These are phyloP conservation scores for Trichophyton benhamiae DNA, from an alignment of 2,329 filamentous ascomycete genomes.

Conservation along the genomic window DNA sequence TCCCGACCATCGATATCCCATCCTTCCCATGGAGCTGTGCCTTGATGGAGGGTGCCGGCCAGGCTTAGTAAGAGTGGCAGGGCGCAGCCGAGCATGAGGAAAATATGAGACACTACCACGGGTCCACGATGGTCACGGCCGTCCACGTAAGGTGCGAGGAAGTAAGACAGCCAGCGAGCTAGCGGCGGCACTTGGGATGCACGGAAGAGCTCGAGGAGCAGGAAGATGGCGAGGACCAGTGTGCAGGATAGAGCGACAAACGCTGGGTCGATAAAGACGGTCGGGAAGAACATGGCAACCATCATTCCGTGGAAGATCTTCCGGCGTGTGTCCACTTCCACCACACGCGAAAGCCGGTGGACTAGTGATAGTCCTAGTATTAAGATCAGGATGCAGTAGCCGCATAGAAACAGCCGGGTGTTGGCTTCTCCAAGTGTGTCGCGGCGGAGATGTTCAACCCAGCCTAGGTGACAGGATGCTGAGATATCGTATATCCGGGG, in stretches of 20 bases:
- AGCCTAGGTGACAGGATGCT: conserved; percentile 40
- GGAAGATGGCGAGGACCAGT: conserved; percentile 68
- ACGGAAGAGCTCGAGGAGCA: conserved; percentile 77
- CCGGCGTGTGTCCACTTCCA: conserved; percentile 86
- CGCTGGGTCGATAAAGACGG: conserved; percentile 72
- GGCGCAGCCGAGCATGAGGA: conserved; percentile 85
- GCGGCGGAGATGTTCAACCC: conserved; percentile 54
- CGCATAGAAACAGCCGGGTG: conserved; percentile 62
- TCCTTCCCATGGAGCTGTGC: conserved; percentile 45
- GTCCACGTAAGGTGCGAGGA: conserved; percentile 87
- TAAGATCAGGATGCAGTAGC: conserved; percentile 62
- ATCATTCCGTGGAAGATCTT: conserved; percentile 99
- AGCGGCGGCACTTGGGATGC: conserved; percentile 85
- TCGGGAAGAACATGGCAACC: conserved; percentile 86
- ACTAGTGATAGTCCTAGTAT: conserved; percentile 60
- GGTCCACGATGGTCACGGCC: conserved; percentile 85
- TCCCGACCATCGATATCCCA: conserved; percentile 69
- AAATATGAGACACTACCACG: conserved; percentile 92
- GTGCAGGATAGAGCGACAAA: conserved; percentile 71
- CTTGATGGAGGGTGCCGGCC: conserved; percentile 51
- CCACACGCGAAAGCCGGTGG: conserved; percentile 58
- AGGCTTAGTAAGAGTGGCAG: conserved; percentile 87
- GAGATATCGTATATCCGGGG: conserved; percentile 25
- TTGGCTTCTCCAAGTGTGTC: conserved; percentile 60
- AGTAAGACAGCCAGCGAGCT: conserved; percentile 70